Evolutionary conservation across 768 basidiomycete genomes (phyloP).

Genomic region (Amanita muscaria): DNA sequence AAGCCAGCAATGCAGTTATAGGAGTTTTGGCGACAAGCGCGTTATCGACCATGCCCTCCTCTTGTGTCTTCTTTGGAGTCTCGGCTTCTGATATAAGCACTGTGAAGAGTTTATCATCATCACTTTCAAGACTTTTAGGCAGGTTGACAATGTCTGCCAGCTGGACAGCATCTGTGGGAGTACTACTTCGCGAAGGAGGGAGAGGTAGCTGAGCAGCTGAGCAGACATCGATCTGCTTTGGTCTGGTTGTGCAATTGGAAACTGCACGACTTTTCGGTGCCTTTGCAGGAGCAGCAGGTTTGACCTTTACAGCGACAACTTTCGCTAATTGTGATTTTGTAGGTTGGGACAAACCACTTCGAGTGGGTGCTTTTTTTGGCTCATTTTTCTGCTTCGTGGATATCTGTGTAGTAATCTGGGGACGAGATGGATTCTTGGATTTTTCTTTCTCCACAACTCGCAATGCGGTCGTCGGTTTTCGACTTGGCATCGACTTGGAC

Average conservation of each 20-base stretch:
- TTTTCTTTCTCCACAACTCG: not conserved
- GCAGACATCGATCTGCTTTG: not conserved
- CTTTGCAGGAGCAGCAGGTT: not conserved
- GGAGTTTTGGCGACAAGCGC: conserved; percentile 36
- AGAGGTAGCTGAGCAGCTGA: too few species aligned
- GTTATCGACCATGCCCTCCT: not conserved
- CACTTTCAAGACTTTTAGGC: not conserved
- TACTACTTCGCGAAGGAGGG: too few species aligned
- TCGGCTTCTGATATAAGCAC: not conserved
- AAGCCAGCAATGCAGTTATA: conserved; percentile 52
- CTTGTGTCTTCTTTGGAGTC: conserved; percentile 2
- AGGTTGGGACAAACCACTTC: conserved; percentile 18
- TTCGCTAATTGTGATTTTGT: conserved; percentile 21
- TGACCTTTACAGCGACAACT: not conserved
- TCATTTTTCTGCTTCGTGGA: not conserved
- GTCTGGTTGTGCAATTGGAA: not conserved
- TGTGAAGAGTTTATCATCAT: not conserved
- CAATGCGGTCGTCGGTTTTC: not conserved
- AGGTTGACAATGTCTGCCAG: not conserved
- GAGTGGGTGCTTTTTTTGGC: too few species aligned
- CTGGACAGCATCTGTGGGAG: not conserved
- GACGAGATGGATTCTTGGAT: too few species aligned
- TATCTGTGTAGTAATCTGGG: too few species aligned
- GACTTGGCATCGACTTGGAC: too few species aligned
- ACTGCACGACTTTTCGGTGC: not conserved